Base-by-base conservation (phyloP, 2,329 filamentous ascomycete genomes). In the Cercospora zeae-maydis region DNA sequence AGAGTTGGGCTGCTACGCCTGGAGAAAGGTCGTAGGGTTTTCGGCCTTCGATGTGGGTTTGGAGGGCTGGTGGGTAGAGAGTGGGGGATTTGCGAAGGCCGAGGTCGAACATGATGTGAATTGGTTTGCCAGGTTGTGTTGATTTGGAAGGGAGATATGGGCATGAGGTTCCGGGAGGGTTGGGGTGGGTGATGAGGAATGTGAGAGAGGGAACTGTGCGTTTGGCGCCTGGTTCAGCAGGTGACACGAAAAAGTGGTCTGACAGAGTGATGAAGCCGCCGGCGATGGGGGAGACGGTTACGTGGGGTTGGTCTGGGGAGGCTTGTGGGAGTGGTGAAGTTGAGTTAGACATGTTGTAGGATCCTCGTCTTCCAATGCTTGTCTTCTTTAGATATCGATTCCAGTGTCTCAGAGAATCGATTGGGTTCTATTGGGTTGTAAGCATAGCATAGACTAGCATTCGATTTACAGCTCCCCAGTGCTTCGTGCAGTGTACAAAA, bases 161-260 rank as follows among this genome's bases (percentile, higher is more conserved):
- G 30, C 31, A 53, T 34, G 49, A 53, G 11, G 49, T 53, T 34
- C 30, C 31, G 27, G 64, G 49, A 8, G 59, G 63, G 4, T 78
- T 74, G 1, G 77, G 75, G 64, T 85, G 83, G 27, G 75, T 78
- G 34, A 85, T 78, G 1, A 86, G 75, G 67, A 85, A 86, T 0
- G 79, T 78, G 2, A 85, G 74, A 0, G 81, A 84, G 1, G 83
- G 83, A 0, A 84, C 82, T 2, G 80, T 83, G 4, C 75, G 75
- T 61, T 76, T 75, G 21, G 78, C 78, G 6, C 76, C 72, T 2
- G 77, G 75, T 52, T 78, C 76, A 1, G 79, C 78, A 10, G 70
- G 70, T 2, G 65, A 54, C 33, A 74, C 67, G 65, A 74, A 74
- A 67, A 69, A 70, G 13, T 67, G 61, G 60, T 73, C 71, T 13